Evolutionary conservation across 306 rosid genomes (phyloP).

Genomic region (Glycine tomentella): DNA sequence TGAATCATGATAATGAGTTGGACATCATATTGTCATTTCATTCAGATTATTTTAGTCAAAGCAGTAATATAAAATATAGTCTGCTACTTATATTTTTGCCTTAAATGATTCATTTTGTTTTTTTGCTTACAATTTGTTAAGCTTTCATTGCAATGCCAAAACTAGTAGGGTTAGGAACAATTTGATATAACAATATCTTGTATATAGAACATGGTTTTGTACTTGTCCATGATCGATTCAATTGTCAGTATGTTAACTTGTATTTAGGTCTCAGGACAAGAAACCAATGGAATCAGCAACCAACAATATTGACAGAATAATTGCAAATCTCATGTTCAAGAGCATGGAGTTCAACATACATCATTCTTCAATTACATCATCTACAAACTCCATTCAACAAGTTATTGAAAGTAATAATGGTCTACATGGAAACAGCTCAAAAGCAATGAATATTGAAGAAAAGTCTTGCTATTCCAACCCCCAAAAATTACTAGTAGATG

Average conservation of each 20-base stretch:
- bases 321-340: slow-evolving; percentile 70
- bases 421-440: slow-evolving; percentile 6
- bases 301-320: slow-evolving; percentile 63
- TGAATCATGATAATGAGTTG: not conserved
- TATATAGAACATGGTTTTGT: not conserved
- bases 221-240: not conserved
- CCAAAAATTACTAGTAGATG: slow-evolving; percentile 32
- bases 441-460: slow-evolving; percentile 18
- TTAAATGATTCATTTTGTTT: not conserved
- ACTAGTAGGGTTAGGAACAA: not conserved
- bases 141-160: not conserved
- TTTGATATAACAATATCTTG: not conserved
- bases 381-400: slow-evolving; percentile 44
- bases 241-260: slow-evolving; percentile 30
- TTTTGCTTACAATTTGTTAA: too few species aligned
- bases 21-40: not conserved
- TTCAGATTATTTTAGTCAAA: not conserved
- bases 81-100: not conserved
- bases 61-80: not conserved
- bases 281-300: slow-evolving; percentile 57
- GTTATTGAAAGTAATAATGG: not conserved
- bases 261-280: slow-evolving; percentile 49
- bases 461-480: not conserved
- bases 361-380: slow-evolving; percentile 43
- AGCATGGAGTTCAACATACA: slow-evolving; percentile 49